These are phyloP conservation scores for Entoloma clypeatum DNA, from an alignment of 1,284 basidiomycete species.

Conservation along the genomic window DNA sequence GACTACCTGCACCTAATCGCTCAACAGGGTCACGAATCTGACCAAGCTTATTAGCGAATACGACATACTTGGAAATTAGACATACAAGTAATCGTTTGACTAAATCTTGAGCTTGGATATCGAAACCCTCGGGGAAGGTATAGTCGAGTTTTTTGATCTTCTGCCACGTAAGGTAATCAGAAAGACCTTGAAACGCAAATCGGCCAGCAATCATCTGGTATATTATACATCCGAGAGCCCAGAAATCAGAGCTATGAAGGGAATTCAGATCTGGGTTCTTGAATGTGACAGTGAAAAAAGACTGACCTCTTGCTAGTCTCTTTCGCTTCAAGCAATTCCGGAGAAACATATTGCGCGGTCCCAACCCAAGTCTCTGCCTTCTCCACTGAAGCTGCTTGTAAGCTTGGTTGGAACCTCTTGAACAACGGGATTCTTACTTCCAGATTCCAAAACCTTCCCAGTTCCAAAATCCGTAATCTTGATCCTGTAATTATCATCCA, in stretches of 20 bases:
- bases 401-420: slow-evolving; percentile 17
- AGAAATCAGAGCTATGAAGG: slow-evolving; percentile 78
- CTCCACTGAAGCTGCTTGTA: slow-evolving; percentile 34
- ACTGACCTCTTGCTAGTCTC: slow-evolving; percentile 68
- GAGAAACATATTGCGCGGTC: slow-evolving; percentile 93
- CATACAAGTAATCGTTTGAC: slow-evolving; percentile 61
- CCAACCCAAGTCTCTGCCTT: slow-evolving; percentile 87
- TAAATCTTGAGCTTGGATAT: slow-evolving; percentile 66
- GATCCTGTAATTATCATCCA: slow-evolving; percentile 81
- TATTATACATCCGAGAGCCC: slow-evolving; percentile 94
- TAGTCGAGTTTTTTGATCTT: slow-evolving; percentile 75
- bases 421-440: slow-evolving; percentile 35
- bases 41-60: not conserved
- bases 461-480: slow-evolving; percentile 98
- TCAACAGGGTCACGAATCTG: slow-evolving; percentile 68
- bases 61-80: slow-evolving; percentile 8
- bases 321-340: slow-evolving; percentile 81
- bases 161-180: slow-evolving; percentile 80
- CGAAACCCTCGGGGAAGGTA: slow-evolving; percentile 70
- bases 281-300: slow-evolving; percentile 6
- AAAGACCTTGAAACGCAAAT: slow-evolving; percentile 87
- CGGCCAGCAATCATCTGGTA: slow-evolving; percentile 95
- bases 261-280: slow-evolving; percentile 21
- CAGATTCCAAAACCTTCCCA: slow-evolving; percentile 75
- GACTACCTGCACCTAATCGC: slow-evolving; percentile 64